Conservation (phyloP, 805 yeast genomes). For the Isabelozyma pseudorhagii region DNA sequence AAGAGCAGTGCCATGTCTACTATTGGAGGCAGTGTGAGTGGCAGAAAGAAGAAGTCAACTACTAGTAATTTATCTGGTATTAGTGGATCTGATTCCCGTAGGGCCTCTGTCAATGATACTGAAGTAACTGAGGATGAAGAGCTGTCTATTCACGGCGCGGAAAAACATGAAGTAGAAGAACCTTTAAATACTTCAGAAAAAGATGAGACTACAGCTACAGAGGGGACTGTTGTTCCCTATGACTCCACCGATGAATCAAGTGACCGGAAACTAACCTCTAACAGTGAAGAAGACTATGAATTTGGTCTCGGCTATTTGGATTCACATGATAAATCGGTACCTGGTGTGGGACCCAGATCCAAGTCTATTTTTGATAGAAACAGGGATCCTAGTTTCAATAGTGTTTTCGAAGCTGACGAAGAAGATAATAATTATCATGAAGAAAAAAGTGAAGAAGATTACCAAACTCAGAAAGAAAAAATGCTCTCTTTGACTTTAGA, state of each 20-base stretch:
- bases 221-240: slow-evolving; percentile 1
- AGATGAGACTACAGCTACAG: neutral
- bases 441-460: slow-evolving; percentile 14
- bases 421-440: slow-evolving; percentile 15
- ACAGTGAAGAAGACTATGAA: slow-evolving; percentile 26
- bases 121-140: neutral
- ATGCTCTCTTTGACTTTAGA: slow-evolving; percentile 45
- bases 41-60: slow-evolving; percentile 8
- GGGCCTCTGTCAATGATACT: neutral
- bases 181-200: neutral
- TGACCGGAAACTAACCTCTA: slow-evolving; percentile 18
- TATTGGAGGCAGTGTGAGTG: slow-evolving; percentile 6
- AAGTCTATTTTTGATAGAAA: slow-evolving; percentile 36
- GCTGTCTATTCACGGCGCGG: neutral
- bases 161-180: neutral
- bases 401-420: slow-evolving; percentile 4
- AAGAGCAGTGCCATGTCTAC: slow-evolving; percentile 17
- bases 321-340: slow-evolving; percentile 11
- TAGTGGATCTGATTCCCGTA: neutral
- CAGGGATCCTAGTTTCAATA: slow-evolving; percentile 2
- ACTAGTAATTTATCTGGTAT: neutral
- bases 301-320: slow-evolving; percentile 30
- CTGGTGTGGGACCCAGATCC: slow-evolving; percentile 26
- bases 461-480: slow-evolving; percentile 7
- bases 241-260: slow-evolving; percentile 24